Conservation (phyloP, 164 flowering plant species). For the Nymphaea colorata region DNA sequence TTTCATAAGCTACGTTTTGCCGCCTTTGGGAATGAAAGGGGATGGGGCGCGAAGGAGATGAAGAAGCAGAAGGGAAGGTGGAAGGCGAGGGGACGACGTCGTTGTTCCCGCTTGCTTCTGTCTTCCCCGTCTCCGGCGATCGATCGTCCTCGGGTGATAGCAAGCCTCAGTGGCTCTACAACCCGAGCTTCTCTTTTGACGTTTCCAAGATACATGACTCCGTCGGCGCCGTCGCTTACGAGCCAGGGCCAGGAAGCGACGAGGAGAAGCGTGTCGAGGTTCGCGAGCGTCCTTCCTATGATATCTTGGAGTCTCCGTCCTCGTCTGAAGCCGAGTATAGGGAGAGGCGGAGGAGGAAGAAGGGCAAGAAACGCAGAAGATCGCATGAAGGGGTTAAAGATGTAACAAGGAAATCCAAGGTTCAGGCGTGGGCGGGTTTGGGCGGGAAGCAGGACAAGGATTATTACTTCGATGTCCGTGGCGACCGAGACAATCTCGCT, state of each 20-base stretch:
- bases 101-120: conserved; percentile 6
- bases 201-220: too few relatives aligned
- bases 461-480: conserved; percentile 74
- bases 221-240: too few relatives aligned
- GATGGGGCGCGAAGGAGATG: not conserved
- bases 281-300: conserved; percentile 18
- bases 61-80: not conserved
- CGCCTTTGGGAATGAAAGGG: conserved; percentile 4
- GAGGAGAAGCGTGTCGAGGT: conserved; percentile 9
- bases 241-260: conserved; percentile 6
- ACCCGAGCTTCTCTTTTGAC: too few relatives aligned
- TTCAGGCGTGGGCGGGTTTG: too few relatives aligned
- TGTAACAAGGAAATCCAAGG: conserved; percentile 34
- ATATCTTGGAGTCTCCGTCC: conserved; percentile 32
- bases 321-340: conserved; percentile 8
- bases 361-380: conserved; percentile 16
- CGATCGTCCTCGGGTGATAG: conserved; percentile 7
- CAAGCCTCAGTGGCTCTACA: conserved; percentile 5
- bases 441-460: conserved; percentile 32
- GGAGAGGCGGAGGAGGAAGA: conserved; percentile 21
- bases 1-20: too few relatives aligned
- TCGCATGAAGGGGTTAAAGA: not conserved
- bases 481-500: conserved; percentile 79
- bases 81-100: conserved; percentile 3
- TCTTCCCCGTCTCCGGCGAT: conserved; percentile 8